phyloP scores from a whole-genome alignment of 345 rosid genomes.

The Syzygium jambos region DNA sequence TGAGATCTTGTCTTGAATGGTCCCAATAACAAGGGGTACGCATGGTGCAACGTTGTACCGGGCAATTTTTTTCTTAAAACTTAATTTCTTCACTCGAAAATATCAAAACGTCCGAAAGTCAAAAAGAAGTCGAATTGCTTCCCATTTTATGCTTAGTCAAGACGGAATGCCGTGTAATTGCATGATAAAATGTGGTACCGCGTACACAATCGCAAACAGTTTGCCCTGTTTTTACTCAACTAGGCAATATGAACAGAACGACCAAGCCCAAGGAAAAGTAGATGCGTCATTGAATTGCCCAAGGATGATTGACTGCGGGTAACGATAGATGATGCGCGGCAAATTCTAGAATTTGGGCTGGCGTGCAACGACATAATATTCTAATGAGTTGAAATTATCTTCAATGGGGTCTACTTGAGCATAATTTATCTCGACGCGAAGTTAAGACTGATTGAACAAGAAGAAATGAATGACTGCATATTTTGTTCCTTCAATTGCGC shows the following conservation, averaged over 20 bases:
- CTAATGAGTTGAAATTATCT: background rate
- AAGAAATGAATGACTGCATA: background rate
- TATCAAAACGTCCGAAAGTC: rapidly evolving
- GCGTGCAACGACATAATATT: background rate
- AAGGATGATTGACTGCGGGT: background rate
- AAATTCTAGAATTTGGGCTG: background rate
- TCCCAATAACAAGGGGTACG: background rate
- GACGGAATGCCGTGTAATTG: background rate
- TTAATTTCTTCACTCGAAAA: too few species aligned
- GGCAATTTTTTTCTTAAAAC: background rate
- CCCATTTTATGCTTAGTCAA: background rate
- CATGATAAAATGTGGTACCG: background rate
- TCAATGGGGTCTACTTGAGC: background rate
- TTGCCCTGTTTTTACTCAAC: background rate
- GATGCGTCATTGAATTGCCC: background rate
- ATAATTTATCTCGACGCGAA: background rate
- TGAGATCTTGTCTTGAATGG: background rate
- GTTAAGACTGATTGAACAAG: background rate
- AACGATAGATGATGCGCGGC: background rate
- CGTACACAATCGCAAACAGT: background rate
- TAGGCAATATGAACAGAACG: background rate
- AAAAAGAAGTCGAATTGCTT: background rate
- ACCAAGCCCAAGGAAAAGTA: background rate
- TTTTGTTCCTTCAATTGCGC: background rate
- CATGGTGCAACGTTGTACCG: background rate